Conservation (phyloP, 805 yeast genomes). For the Starmera pachycereana region DNA sequence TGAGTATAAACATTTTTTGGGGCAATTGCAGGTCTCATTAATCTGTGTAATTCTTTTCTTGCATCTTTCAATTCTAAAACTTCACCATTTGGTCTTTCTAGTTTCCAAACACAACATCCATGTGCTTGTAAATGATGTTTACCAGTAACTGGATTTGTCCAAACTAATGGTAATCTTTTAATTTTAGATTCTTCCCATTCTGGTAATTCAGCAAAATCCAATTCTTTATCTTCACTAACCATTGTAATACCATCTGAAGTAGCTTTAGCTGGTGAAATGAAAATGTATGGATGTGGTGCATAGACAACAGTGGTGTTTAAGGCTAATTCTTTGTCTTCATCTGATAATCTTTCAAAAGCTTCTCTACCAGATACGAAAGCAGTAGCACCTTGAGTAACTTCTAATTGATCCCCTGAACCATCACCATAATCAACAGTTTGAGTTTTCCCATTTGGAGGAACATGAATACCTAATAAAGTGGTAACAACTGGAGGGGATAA, state of each 20-base stretch:
- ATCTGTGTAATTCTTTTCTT: constrained; percentile 54
- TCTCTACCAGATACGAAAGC: constrained; percentile 80
- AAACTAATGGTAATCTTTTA: constrained; percentile 73
- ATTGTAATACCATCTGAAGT: constrained; percentile 82
- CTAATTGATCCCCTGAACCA: constrained; percentile 52
- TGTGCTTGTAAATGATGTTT: constrained; percentile 80
- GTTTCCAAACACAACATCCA: constrained; percentile 73
- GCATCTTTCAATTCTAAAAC: constrained; percentile 60
- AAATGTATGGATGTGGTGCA: constrained; percentile 90
- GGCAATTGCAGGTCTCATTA: constrained; percentile 80
- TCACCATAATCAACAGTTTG: constrained; percentile 54
- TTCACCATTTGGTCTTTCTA: constrained; percentile 46
- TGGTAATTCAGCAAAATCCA: constrained; percentile 58
- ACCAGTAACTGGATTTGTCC: constrained; percentile 86
- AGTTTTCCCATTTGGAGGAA: constrained; percentile 57
- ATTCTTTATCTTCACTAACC: constrained; percentile 71
- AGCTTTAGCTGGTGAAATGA: constrained; percentile 70
- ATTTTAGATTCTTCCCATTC: constrained; percentile 74
- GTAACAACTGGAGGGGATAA: constrained; percentile 82
- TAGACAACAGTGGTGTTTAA: constrained; percentile 72
- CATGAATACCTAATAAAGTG: constrained; percentile 72
- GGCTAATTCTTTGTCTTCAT: constrained; percentile 66
- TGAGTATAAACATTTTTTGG: constrained; percentile 72
- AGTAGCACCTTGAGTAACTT: constrained; percentile 76
- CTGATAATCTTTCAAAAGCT: constrained; percentile 58